Evolutionary conservation across 169 alveolate genomes (phyloP).

Genomic region (Pseudocohnilembus persalinus): DNA sequence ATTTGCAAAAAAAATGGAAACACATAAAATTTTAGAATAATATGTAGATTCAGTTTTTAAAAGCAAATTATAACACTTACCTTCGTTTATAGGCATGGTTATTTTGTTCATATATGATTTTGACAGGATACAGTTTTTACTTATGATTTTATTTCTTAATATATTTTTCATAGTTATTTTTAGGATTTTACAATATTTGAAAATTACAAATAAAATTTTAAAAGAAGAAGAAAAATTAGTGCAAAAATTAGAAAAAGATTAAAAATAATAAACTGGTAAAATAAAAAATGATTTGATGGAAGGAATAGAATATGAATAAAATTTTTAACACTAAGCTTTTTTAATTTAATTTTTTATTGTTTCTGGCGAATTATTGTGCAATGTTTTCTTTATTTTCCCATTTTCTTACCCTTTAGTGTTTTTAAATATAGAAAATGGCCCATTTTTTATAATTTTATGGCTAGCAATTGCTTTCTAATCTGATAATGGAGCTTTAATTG

Average conservation of each 20-base stretch:
- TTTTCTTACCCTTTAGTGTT: not conserved
- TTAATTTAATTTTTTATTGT: slow-evolving; percentile 4
- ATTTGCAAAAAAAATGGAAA: not conserved
- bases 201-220: too few relatives aligned
- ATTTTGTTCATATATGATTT: too few relatives aligned
- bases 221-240: too few relatives aligned
- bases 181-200: too few relatives aligned
- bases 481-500: slow-evolving; percentile 59
- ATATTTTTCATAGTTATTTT: too few relatives aligned
- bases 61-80: not conserved
- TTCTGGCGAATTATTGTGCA: not conserved
- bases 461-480: slow-evolving; percentile 44
- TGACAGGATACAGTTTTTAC: too few relatives aligned
- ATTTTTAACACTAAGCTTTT: slow-evolving; percentile 4
- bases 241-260: too few relatives aligned
- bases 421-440: not conserved
- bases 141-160: too few relatives aligned
- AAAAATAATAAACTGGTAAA: not conserved
- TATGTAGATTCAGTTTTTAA: not conserved
- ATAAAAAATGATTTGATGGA: not conserved
- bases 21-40: not conserved
- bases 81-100: not conserved
- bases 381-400: not conserved
- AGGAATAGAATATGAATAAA: not conserved
- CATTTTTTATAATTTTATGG: slow-evolving; percentile 30